Evolutionary conservation across 2,329 filamentous ascomycete species (phyloP).

Genomic region (Immersiporthe knoxdaviesiana): DNA sequence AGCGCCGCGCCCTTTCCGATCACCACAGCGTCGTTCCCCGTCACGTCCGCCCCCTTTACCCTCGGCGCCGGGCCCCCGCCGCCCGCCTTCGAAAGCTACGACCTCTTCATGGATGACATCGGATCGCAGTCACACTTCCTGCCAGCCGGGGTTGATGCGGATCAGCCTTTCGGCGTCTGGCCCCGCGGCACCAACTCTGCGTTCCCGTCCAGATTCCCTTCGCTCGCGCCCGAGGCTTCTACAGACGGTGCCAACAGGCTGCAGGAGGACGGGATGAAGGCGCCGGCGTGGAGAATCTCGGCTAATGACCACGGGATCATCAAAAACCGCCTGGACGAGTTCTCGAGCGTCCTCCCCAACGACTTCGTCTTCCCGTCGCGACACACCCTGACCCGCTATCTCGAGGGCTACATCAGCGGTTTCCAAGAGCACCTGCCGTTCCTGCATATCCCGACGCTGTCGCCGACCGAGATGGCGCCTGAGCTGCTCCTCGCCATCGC

Average conservation of each 20-base stretch:
- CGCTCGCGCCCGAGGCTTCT: slow-evolving; percentile 54
- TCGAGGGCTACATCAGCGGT: slow-evolving; percentile 71
- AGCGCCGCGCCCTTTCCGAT: slow-evolving; percentile 25
- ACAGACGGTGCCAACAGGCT: slow-evolving; percentile 41
- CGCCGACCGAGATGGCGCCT: slow-evolving; percentile 65
- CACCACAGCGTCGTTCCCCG: slow-evolving; percentile 46
- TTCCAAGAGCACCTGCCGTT: slow-evolving; percentile 65
- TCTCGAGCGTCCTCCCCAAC: slow-evolving; percentile 60
- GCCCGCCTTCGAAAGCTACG: slow-evolving; percentile 58
- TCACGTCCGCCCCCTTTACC: slow-evolving; percentile 40
- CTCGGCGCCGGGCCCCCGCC: slow-evolving; percentile 32
- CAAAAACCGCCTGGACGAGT: slow-evolving; percentile 63
- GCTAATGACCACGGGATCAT: slow-evolving; percentile 59
- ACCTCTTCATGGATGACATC: slow-evolving; percentile 63
- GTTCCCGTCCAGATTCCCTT: slow-evolving; percentile 59
- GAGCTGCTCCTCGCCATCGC: slow-evolving; percentile 70
- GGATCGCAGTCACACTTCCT: slow-evolving; percentile 58
- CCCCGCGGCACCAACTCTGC: slow-evolving; percentile 50
- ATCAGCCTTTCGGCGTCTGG: slow-evolving; percentile 57
- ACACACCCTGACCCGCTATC: slow-evolving; percentile 68
- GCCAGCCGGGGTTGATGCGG: slow-evolving; percentile 43
- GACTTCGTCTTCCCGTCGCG: slow-evolving; percentile 72
- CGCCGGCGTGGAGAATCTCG: slow-evolving; percentile 52
- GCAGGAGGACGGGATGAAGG: slow-evolving; percentile 47
- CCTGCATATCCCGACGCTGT: slow-evolving; percentile 69